Conservation (phyloP, 345 rosid genomes). For the Heritiera littoralis region DNA sequence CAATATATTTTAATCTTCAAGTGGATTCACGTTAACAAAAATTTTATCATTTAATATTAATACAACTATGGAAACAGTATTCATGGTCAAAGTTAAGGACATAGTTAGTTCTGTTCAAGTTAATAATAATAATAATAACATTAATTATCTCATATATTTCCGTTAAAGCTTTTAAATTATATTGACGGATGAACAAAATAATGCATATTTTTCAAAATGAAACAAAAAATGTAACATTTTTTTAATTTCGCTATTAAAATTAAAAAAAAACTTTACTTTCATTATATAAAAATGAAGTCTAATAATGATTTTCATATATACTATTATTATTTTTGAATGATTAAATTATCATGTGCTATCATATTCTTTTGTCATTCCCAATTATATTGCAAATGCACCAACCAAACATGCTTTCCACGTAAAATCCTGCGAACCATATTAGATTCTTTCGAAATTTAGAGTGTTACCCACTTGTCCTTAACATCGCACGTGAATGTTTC, state of each 20-base stretch:
- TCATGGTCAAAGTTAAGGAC: too few relatives aligned
- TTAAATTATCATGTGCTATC: conserved; percentile 29
- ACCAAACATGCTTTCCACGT: conserved; percentile 39
- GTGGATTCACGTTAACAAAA: conserved; percentile 19
- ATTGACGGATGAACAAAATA: too few relatives aligned
- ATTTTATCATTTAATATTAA: too few relatives aligned
- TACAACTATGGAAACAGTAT: too few relatives aligned
- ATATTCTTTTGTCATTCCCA: conserved; percentile 21
- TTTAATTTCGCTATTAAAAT: too few relatives aligned
- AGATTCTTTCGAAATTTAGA: not conserved
- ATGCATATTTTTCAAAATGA: too few relatives aligned
- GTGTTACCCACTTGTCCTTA: conserved; percentile 18
- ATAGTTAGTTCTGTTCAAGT: too few relatives aligned
- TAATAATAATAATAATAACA: too few relatives aligned
- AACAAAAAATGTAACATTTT: too few relatives aligned
- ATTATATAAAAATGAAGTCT: not conserved
- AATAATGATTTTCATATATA: not conserved
- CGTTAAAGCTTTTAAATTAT: too few relatives aligned
- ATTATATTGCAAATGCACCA: conserved; percentile 23
- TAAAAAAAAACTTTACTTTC: too few relatives aligned
- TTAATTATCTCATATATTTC: too few relatives aligned
- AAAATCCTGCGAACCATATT: not conserved
- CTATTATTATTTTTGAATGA: conserved; percentile 29
- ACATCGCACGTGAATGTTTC: not conserved
- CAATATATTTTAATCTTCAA: conserved; percentile 3